Evolutionary conservation across 257 asterid species (phyloP), one percentile per base, ranked within the genome.

Genomic region (Prunella vulgaris): DNA sequence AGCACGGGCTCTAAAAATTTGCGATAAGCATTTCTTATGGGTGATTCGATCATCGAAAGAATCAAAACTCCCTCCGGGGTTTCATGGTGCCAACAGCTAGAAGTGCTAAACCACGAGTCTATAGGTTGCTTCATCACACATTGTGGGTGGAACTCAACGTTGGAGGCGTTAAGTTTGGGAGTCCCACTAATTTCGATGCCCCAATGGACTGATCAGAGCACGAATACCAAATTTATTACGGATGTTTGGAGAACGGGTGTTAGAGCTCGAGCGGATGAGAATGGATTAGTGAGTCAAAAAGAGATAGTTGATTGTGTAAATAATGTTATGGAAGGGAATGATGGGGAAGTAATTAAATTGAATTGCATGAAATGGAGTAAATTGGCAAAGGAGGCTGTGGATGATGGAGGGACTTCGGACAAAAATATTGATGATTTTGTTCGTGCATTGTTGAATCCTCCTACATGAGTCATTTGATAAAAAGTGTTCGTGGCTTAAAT

Each of bases 61-160:
- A 24, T 18, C 68, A n/a, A 77, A 42, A 27, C 51, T 78, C 38
- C 77, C 33, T 0, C 0, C n/a, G n/a, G n/a, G n/a, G n/a, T 52
- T 1, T 14, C 48, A 5, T 67, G 76, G 78, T 60, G 73, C 18
- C 67, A 66, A 1, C 82, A 81, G 8, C 1, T 60, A 3, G 70
- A 78, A 5, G 75, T 64, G 12, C 32, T 84, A 59, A 24, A 68
- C 0, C 79, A 76, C 57, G 64, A 61, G 57, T 80, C 76, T 7
- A 54, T 72, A 10, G 79, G 83, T 25, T 64, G 85, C 64, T 84
- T 84, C 54, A 22, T 83, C 3, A 64, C 85, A 0, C 85, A 81
- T 6, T 68, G 84, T 72, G 84, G 88, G 0, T 84, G 84, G 84
- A 79, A 81, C 44, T 81, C 84, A 2, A 78, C 84, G 0, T 7